Evolutionary conservation across 768 basidiomycete genomes (phyloP).

Genomic region (Paxillus involutus): DNA sequence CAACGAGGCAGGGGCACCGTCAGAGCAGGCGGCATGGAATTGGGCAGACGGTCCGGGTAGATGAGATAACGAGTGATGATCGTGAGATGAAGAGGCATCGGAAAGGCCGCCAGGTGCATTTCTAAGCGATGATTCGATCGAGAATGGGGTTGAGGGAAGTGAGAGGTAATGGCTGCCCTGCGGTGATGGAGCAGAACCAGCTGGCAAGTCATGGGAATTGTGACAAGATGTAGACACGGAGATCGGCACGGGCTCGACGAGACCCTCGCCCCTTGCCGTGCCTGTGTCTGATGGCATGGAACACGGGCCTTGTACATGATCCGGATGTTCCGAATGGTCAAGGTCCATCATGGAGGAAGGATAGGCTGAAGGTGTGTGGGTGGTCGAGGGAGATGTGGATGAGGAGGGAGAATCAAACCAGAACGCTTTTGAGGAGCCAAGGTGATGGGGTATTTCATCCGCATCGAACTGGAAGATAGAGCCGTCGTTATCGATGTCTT

Average conservation of each 20-base stretch:
- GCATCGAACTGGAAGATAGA: conserved; percentile 46
- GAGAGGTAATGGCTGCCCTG: conserved; percentile 19
- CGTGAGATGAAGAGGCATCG: conserved; percentile 6
- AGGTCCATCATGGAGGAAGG: conserved; percentile 10
- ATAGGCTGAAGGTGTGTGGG: conserved; percentile 10
- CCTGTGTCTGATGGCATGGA: background rate
- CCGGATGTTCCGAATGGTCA: conserved; percentile 13
- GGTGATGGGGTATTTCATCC: background rate
- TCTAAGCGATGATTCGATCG: conserved; percentile 1
- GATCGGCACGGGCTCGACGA: conserved; percentile 55
- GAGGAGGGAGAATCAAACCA: background rate
- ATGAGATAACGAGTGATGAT: conserved; percentile 23
- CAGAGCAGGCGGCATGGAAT: conserved; percentile 9
- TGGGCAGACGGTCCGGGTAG: conserved; percentile 19
- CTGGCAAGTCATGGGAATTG: conserved; percentile 15
- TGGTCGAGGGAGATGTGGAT: background rate
- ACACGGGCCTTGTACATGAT: background rate
- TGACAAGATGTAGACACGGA: conserved; percentile 34
- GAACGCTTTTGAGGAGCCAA: conserved; percentile 8
- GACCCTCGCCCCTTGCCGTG: conserved; percentile 52
- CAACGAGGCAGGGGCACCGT: conserved; percentile 25
- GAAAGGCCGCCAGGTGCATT: background rate
- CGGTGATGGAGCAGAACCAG: background rate
- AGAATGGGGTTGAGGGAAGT: conserved; percentile 8
- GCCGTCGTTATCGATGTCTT: conserved; percentile 54